Evolutionary conservation across 192 early-diverging fungal genomes (phyloP), one percentile per base, ranked within the genome.

Genomic region (Gaertneriomyces sp.): DNA sequence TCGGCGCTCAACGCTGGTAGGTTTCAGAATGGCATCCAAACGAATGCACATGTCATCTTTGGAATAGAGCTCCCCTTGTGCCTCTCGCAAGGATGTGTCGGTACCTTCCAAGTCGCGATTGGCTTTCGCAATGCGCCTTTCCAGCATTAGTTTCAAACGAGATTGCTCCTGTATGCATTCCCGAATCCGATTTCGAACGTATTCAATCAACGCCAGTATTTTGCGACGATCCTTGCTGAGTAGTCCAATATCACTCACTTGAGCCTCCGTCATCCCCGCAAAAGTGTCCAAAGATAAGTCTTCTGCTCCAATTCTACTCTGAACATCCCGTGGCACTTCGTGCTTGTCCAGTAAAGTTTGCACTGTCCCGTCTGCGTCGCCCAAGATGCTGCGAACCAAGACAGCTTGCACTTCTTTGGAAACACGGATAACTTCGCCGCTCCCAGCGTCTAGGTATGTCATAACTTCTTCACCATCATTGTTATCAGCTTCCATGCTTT

Each of bases 41-140:
- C 78, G 70, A 14, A 81, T 72, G 42, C 53, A 63, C 67, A 75
- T 65, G 52, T 84, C 82, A 33, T 84, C 82, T 56, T 77, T 79
- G 6, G 60, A 65, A 20, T 84, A 79, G 6, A 81, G 49, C 12
- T 12, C 17, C 1, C 45, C 71, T 52, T 79, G 70, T 25, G 76
- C 67, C 6, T 60, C 50, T 20, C 69, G 74, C 20, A 74, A 40
- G 19, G 63, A 60, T 6, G 42, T 47, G 1, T 25, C 11, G 42
- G 45, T 54, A 11, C 43, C 53, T 42, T 82, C 75, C 14, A 69
- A 60, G 12, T 80, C 78, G 10, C 81, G 64, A 19, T 57, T 61
- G 10, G 43, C 40, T 65, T 84, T 84, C 16, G 72, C 62, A 47
- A 81, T 81, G 56, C 80, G 74, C 44, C 82, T 43, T 63, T 84